Percentiles rank a stretch among this genome's conserved stretches.
Evolutionary conservation across 1,139 yeast species (phyloP).

Genomic region (Meyerozyma sp.): DNA sequence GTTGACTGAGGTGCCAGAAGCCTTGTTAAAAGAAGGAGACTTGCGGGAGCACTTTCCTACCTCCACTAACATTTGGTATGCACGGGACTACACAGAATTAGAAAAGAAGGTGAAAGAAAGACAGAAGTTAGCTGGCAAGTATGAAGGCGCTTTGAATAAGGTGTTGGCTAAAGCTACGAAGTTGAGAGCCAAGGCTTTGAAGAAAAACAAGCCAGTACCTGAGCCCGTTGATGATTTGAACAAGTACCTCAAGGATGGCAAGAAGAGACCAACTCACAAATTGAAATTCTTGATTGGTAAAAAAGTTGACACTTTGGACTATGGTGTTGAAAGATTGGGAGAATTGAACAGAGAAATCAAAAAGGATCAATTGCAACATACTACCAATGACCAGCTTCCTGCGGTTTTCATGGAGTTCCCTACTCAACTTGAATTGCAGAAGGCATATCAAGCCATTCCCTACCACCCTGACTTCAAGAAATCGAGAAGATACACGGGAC

Average conservation of each 20-base stretch:
- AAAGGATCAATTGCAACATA: slow-evolving; percentile 48
- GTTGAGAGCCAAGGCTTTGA: slow-evolving; percentile 48
- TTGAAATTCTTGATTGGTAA: slow-evolving; percentile 55
- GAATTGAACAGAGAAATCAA: slow-evolving; percentile 62
- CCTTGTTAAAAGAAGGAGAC: slow-evolving; percentile 43
- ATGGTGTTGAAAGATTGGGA: slow-evolving; percentile 62
- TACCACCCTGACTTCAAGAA: slow-evolving; percentile 62
- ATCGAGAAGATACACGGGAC: slow-evolving; percentile 57
- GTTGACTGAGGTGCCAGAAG: slow-evolving; percentile 55
- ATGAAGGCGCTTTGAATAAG: slow-evolving; percentile 56
- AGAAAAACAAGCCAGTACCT: slow-evolving; percentile 48
- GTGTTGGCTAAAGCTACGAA: slow-evolving; percentile 54
- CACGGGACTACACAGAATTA: slow-evolving; percentile 53
- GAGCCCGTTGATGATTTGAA: slow-evolving; percentile 58
- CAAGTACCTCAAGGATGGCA: slow-evolving; percentile 47
- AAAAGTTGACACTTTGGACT: slow-evolving; percentile 79
- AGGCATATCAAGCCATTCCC: slow-evolving; percentile 78
- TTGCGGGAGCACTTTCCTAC: slow-evolving; percentile 57
- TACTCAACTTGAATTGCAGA: slow-evolving; percentile 81
- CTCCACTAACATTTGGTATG: slow-evolving; percentile 56
- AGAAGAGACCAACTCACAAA: slow-evolving; percentile 67
- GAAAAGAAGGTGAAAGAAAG: slow-evolving; percentile 52
- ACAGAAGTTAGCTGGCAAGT: slow-evolving; percentile 45
- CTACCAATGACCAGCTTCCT: slow-evolving; percentile 46
- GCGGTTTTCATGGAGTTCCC: slow-evolving; percentile 86